These are phyloP conservation scores for Cryomyces minteri DNA, from an alignment of 495 filamentous ascomycete species.

Conservation along the genomic window DNA sequence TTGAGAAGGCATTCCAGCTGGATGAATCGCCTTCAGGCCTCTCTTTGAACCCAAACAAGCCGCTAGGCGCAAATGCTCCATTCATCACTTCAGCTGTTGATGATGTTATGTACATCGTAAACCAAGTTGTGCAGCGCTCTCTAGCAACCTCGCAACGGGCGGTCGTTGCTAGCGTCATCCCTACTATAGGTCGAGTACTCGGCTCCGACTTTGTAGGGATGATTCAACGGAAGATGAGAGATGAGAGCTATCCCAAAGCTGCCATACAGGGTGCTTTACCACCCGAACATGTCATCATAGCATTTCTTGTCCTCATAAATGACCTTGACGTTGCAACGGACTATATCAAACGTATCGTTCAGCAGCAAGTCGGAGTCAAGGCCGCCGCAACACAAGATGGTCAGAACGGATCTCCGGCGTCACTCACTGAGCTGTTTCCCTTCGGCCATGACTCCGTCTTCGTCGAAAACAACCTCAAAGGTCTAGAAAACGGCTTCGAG, in stretches of 20 bases:
- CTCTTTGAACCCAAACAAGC: constrained; percentile 47
- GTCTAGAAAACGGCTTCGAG: constrained; percentile 51
- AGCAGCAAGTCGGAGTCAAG: constrained; percentile 34
- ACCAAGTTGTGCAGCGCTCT: constrained; percentile 70
- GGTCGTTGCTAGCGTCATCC: constrained; percentile 58
- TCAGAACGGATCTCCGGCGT: constrained; percentile 6
- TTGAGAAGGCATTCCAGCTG: constrained; percentile 93
- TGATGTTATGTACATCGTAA: constrained; percentile 98
- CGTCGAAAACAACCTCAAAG: constrained; percentile 45
- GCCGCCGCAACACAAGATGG: constrained; percentile 13
- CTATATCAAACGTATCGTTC: constrained; percentile 74
- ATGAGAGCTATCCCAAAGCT: constrained; percentile 73
- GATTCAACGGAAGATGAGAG: constrained; percentile 93
- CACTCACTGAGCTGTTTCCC: constrained; percentile 53
- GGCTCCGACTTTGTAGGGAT: constrained; percentile 89
- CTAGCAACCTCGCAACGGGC: constrained; percentile 65
- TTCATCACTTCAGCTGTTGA: constrained; percentile 93
- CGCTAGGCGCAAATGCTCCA: constrained; percentile 55
- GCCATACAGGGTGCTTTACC: constrained; percentile 58
- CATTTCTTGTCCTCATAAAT: constrained; percentile 86
- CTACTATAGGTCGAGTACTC: constrained; percentile 68
- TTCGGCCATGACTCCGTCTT: constrained; percentile 51
- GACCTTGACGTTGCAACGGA: constrained; percentile 81
- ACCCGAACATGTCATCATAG: constrained; percentile 63
- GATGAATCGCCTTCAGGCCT: constrained; percentile 79